Evolutionary conservation across 129 eudicot species (phyloP), one percentile per base, ranked within the genome.

Genomic region (Helianthus tuberosus): DNA sequence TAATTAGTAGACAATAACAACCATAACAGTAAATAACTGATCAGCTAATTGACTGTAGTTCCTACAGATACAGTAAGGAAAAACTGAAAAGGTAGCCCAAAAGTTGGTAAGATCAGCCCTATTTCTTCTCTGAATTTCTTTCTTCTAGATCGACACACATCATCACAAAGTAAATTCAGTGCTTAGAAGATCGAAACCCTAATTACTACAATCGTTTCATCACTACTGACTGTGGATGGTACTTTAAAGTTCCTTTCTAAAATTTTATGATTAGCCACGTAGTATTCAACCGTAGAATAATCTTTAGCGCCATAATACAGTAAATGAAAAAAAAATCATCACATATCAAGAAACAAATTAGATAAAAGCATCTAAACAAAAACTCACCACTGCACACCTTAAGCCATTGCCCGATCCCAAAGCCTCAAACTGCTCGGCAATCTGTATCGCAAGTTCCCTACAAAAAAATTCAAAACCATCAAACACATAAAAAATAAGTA

Each of bases 371-470:
- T 39, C 11, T 6, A 36, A 13, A 12, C 32, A 71, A 47, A 81
- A 43, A 46, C 96, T 84, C 78, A 93, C 98, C 93, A 88, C 96
- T 17, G 93, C 96, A 25, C 87, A 83, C 77, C 82, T 90, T 10
- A 93, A 86, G 36, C 91, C 86, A 75, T 90, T 90, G 39, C 73
- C 79, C 2, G 97, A 75, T 16, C 98, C 98, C 81, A 93, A 69
- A 6, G 98, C 98, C 73, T 86, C 91, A 67, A 93, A 90, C 76
- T 93, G 98, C 36, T 93, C 96, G 35, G 93, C 84, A 80, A 93
- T 93, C 78, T 93, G 98, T 68, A 93, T 88, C 4, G 98, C 97
- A 39, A 93, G 96, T 63, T 93, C 98, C 79, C 88, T 86, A 50
- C 3, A 84, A 86, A 62, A 11, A 62, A 11, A 48, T 15, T 47